Evolutionary conservation across 495 filamentous ascomycete genomes (phyloP).

Genomic region (Penicillium paradoxum): DNA sequence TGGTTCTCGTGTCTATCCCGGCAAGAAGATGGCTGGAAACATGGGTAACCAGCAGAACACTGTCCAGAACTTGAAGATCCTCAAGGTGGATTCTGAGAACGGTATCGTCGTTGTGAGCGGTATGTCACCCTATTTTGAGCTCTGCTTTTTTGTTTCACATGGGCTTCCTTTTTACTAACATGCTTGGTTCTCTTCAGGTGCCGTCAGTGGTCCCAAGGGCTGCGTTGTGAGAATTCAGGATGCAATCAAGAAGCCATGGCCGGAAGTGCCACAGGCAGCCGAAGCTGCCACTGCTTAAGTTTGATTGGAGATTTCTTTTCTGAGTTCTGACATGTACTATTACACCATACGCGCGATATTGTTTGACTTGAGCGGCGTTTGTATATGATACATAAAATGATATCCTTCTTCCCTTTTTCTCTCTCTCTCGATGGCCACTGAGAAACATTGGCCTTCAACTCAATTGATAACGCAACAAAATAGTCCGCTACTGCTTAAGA

Average conservation of each 20-base stretch:
- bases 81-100: conserved; percentile 78
- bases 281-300: conserved; percentile 36
- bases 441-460: no score
- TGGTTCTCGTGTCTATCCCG: conserved; percentile 85
- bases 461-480: neutral
- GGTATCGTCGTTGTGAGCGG: conserved; percentile 86
- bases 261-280: conserved; percentile 45
- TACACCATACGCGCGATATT: conserved; percentile 34
- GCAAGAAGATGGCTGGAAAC: conserved; percentile 94
- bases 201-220: conserved; percentile 79
- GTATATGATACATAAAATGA: conserved; percentile 47
- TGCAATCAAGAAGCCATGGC: conserved; percentile 86
- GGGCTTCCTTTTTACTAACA: conserved; percentile 4
- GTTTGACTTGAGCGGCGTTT: conserved; percentile 43
- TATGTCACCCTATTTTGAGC: conserved; percentile 26
- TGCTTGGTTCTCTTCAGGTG: conserved; percentile 41
- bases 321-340: conserved; percentile 35
- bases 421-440: neutral
- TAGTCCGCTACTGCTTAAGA: no score
- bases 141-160: neutral
- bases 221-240: conserved; percentile 80
- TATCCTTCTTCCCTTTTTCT: conserved; percentile 30
- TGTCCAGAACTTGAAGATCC: conserved; percentile 80
- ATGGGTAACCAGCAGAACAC: conserved; percentile 89
- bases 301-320: conserved; percentile 5